phyloP scores from a whole-genome alignment of 1,284 basidiomycete genomes.

The Abortiporus biennis region DNA sequence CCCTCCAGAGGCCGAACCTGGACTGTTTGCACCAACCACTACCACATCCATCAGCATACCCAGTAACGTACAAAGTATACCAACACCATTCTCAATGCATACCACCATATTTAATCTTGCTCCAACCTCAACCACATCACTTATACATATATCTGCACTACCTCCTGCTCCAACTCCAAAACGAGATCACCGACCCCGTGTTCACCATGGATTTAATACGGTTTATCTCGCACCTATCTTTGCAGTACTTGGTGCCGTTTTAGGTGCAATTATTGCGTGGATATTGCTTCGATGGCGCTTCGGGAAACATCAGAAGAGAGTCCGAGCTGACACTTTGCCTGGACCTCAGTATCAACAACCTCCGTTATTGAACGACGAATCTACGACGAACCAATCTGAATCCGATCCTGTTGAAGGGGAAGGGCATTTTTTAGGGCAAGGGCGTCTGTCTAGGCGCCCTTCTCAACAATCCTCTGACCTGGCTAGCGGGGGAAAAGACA shows the following conservation, averaged over 20 bases:
- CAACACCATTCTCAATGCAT: too few relatives aligned
- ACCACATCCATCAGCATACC: too few relatives aligned
- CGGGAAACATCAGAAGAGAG: constrained; percentile 7
- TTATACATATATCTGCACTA: constrained; percentile 31
- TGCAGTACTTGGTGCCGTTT: constrained; percentile 26
- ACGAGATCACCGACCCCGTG: constrained; percentile 14
- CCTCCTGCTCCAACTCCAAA: constrained; percentile 29
- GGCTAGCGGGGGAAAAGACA: not conserved
- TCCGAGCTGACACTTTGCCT: constrained; percentile 18
- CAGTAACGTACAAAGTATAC: too few relatives aligned
- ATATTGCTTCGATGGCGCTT: constrained; percentile 18
- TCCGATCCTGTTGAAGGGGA: not conserved
- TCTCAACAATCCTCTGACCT: not conserved
- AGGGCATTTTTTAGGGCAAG: constrained; percentile 19
- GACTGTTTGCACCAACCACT: too few relatives aligned
- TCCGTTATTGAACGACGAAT: constrained; percentile 10
- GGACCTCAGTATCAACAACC: constrained; percentile 34
- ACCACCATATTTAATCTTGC: too few relatives aligned
- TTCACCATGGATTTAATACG: constrained; percentile 22
- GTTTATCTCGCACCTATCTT: constrained; percentile 37
- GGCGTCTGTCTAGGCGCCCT: constrained; percentile 12
- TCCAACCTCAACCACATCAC: constrained; percentile 8
- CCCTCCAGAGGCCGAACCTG: too few relatives aligned
- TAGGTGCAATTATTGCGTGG: constrained; percentile 27
- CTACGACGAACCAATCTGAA: not conserved